Percentiles rank a stretch among this genome's conserved stretches.
phyloP scores from a whole-genome alignment of 164 flowering plant genomes.

The Vitis labrusca region DNA sequence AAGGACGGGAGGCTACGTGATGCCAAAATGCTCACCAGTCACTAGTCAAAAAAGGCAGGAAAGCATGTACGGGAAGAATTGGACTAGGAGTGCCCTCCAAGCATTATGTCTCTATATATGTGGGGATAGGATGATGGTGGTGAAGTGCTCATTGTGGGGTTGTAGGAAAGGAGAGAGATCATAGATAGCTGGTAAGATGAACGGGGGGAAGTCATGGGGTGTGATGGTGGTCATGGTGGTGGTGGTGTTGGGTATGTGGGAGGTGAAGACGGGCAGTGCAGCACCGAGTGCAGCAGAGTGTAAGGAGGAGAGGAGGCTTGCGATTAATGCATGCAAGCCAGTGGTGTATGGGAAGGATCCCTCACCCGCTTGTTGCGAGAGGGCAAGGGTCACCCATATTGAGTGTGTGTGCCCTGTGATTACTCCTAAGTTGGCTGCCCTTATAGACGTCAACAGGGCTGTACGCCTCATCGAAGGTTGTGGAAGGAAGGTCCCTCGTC shows the following conservation, averaged over 20 bases:
- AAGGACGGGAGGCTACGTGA: not conserved
- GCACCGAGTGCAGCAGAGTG: constrained; percentile 16
- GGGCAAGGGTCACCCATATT: constrained; percentile 21
- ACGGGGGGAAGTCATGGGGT: not conserved
- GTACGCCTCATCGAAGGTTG: constrained; percentile 33
- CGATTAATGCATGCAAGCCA: constrained; percentile 17
- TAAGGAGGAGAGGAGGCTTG: constrained; percentile 19
- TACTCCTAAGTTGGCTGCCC: constrained; percentile 31
- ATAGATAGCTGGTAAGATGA: constrained; percentile 17
- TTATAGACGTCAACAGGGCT: constrained; percentile 26
- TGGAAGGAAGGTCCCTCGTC: constrained; percentile 38
- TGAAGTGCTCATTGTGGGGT: no score
- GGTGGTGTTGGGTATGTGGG: constrained; percentile 9
- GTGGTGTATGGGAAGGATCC: constrained; percentile 27
- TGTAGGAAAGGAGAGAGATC: constrained; percentile 16
- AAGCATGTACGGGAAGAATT: no score
- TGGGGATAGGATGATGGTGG: constrained; percentile 9
- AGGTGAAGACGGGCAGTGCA: constrained; percentile 6
- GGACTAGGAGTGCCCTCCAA: no score
- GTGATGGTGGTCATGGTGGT: not conserved
- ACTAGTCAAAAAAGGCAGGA: no score
- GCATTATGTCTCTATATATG: no score
- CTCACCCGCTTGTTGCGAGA: constrained; percentile 24
- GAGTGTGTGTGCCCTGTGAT: constrained; percentile 36
- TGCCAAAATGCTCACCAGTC: not conserved